A percentile compares a stretch with the other conserved stretches of the same genome.
Evolutionary conservation across 805 yeast genomes (phyloP).

Genomic region (Spencermartinsiella europaea): DNA sequence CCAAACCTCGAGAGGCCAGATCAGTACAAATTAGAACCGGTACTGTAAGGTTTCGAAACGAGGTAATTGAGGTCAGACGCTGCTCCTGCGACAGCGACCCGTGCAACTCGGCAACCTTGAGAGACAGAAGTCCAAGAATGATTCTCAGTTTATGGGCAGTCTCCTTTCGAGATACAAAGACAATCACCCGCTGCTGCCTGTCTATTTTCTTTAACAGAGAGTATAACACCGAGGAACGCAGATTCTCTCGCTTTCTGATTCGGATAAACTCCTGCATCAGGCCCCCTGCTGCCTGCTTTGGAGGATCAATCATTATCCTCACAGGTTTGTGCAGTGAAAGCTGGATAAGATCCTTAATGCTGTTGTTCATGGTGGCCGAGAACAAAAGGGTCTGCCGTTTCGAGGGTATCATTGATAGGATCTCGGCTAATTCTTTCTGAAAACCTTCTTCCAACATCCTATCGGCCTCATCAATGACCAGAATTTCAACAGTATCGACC

Average conservation of each 20-base stretch:
- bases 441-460: conserved; percentile 99
- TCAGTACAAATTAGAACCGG: conserved; percentile 94
- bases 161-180: conserved; percentile 88
- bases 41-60: conserved; percentile 74
- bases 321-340: conserved; percentile 88
- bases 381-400: conserved; percentile 90
- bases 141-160: conserved; percentile 83
- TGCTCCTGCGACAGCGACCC: conserved; percentile 84
- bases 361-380: conserved; percentile 97
- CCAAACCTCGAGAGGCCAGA: conserved; percentile 98
- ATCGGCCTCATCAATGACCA: conserved; percentile 97
- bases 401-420: conserved; percentile 76
- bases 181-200: conserved; percentile 70
- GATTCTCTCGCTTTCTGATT: conserved; percentile 78
- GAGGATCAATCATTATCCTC: conserved; percentile 92
- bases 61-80: conserved; percentile 77
- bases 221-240: conserved; percentile 78
- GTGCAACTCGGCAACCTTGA: conserved; percentile 74
- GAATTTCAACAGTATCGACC: conserved; percentile 85
- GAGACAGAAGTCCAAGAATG: conserved; percentile 71
- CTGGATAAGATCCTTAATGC: conserved; percentile 80
- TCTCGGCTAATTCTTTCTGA: conserved; percentile 90
- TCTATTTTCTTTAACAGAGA: conserved; percentile 66
- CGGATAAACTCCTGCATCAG: conserved; percentile 92
- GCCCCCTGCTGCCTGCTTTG: conserved; percentile 88